Base-by-base conservation (phyloP, 495 filamentous ascomycete genomes). In the Neurospora discreta region DNA sequence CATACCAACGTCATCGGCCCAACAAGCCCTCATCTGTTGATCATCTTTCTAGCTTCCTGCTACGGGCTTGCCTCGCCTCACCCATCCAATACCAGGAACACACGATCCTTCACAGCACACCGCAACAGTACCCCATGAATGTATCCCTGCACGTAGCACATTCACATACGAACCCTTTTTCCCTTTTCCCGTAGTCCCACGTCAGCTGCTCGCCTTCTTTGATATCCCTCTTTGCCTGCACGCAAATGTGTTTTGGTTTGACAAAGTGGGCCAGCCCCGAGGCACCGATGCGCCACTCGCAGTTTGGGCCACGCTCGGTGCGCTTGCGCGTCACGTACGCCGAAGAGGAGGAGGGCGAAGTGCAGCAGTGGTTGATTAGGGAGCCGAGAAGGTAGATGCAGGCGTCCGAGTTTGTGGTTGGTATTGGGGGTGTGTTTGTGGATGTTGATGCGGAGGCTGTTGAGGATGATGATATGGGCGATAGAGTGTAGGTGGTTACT, bases 361-460 rank as follows among this genome's bases (percentile, higher is more conserved):
- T 74, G 74, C 79, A 81, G 75, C 78, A 75, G 75, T 81, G 79
- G 74, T 81, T 81, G 69, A 81, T 71, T 15, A 81, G 74, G 26
- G 75, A 77, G 13, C 72, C 75, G 39, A 81, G 75, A 10, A 81
- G 74, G 72, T 80, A 81, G 43, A 81, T 39, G 41, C 69, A 73
- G 0, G 77, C 79, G 30, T 74, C 69, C 26, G 39, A 9, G 30
- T n/a, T 58, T 68, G 38, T 65, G 52, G 42, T 39, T 18, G 39
- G 15, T 3, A 9, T 18, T 33, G 73, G 10, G 23, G 70, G 18
- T 71, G 30, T 26, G 33, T 40, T 43, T 6, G 36, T n/a, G 42
- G n/a, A 44, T 38, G 8, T 8, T 38, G 38, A 38, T 38, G 38
- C 38, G 38, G 38, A 38, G 38, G 38, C 38, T 38, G 38, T 8